Conservation (phyloP, 768 basidiomycete genomes). For the Boletus fagicola region DNA sequence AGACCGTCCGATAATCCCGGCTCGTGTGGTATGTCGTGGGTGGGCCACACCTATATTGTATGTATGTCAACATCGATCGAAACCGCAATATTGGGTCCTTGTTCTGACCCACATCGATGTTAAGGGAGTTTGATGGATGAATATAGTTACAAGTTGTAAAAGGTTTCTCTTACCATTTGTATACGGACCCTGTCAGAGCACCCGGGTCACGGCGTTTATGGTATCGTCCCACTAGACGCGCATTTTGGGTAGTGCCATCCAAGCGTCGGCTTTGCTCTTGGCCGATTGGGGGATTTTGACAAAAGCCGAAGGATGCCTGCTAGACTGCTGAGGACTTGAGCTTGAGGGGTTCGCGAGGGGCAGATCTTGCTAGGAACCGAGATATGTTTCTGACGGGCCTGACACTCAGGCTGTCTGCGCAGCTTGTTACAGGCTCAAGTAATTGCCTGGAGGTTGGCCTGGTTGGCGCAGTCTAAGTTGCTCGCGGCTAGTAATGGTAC, state of each 20-base stretch:
- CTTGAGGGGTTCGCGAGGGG: neutral
- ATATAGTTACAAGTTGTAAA: neutral
- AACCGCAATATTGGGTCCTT: no score
- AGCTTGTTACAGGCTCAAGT: neutral
- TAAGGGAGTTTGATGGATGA: neutral
- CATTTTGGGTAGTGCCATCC: neutral
- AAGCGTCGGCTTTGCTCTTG: neutral
- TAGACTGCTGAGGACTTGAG: neutral
- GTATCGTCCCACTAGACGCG: neutral
- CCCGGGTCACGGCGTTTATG: neutral
- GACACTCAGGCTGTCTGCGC: neutral
- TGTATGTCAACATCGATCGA: neutral
- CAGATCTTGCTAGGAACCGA: neutral
- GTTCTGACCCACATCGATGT: neutral
- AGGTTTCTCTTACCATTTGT: neutral
- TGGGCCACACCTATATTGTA: neutral
- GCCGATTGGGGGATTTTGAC: neutral
- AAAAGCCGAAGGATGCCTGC: neutral
- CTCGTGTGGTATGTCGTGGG: neutral
- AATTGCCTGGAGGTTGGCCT: neutral
- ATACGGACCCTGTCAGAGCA: neutral
- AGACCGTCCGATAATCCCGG: neutral
- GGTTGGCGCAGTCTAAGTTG: neutral
- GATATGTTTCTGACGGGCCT: neutral
- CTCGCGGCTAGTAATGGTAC: neutral